Percentiles rank a stretch among this genome's conserved stretches.
phyloP scores from a whole-genome alignment of 352 stramenopile genomes.

The Phytophthora quininea region DNA sequence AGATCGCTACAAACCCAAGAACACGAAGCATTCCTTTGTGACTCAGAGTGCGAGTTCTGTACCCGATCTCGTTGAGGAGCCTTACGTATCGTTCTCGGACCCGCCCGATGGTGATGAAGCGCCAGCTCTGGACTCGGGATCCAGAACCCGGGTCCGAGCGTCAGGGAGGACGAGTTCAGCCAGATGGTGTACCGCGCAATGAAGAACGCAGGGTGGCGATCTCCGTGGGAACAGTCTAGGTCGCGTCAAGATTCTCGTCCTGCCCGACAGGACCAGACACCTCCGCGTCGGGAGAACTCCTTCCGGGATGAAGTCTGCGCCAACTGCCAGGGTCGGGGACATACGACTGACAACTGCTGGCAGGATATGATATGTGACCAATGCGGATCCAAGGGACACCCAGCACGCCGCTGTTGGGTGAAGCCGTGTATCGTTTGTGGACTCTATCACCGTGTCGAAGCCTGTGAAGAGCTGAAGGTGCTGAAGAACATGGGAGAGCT shows the following conservation, averaged over 20 bases:
- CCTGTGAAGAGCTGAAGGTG: slow-evolving; percentile 1
- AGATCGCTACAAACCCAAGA: no score
- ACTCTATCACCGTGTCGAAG: background rate
- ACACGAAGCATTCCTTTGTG: no score
- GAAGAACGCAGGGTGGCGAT: no score
- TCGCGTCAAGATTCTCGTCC: background rate
- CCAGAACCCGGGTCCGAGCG: no score
- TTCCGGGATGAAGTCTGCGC: background rate
- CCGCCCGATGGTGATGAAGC: no score
- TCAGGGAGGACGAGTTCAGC: no score
- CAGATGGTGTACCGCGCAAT: no score
- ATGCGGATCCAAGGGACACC: slow-evolving; percentile 6
- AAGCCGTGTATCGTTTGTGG: slow-evolving; percentile 6
- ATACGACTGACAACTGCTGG: slow-evolving; percentile 3
- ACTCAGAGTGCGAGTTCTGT: no score
- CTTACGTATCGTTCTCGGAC: no score
- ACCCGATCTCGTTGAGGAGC: no score
- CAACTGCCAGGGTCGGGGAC: background rate
- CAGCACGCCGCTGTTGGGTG: background rate
- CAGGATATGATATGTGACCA: background rate
- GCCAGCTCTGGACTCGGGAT: no score
- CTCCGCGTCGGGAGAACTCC: background rate
- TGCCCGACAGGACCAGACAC: background rate
- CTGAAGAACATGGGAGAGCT: background rate
- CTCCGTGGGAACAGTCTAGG: no score